Evolutionary conservation across 805 yeast genomes (phyloP).

Genomic region (Kodamaea neixiangensis): DNA sequence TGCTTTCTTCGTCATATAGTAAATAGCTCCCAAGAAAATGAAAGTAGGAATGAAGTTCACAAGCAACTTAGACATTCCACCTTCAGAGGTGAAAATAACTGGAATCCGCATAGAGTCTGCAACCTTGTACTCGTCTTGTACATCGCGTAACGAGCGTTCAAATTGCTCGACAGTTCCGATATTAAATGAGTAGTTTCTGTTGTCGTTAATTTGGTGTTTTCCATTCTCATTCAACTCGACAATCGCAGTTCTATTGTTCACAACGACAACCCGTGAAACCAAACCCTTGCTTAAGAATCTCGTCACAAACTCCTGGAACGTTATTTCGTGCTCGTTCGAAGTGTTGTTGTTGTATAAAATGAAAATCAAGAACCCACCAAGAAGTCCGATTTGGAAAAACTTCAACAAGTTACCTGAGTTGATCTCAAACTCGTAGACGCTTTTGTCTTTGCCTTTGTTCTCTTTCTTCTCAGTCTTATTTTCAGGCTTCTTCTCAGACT

Average conservation of each 20-base stretch:
- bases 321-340: constrained; percentile 49
- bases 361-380: constrained; percentile 29
- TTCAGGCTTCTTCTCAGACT: neutral
- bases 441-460: constrained; percentile 8
- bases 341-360: constrained; percentile 20
- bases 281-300: constrained; percentile 73
- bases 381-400: constrained; percentile 34
- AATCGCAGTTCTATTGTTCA: constrained; percentile 74
- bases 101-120: constrained; percentile 72
- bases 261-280: constrained; percentile 72
- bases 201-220: constrained; percentile 44
- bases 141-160: constrained; percentile 74
- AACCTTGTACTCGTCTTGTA: constrained; percentile 69
- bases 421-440: constrained; percentile 6
- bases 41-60: constrained; percentile 87
- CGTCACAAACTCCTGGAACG: constrained; percentile 90
- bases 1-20: constrained; percentile 74
- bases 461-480: constrained; percentile 14
- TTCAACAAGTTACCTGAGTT: constrained; percentile 18
- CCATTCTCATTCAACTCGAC: constrained; percentile 67
- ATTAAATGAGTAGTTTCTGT: constrained; percentile 52
- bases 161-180: constrained; percentile 90
- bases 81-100: constrained; percentile 73
- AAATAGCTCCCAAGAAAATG: constrained; percentile 83
- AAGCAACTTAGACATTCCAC: constrained; percentile 61